Evolutionary conservation across 2,329 filamentous ascomycete genomes (phyloP).

Genomic region (Colletotrichum filicis): DNA sequence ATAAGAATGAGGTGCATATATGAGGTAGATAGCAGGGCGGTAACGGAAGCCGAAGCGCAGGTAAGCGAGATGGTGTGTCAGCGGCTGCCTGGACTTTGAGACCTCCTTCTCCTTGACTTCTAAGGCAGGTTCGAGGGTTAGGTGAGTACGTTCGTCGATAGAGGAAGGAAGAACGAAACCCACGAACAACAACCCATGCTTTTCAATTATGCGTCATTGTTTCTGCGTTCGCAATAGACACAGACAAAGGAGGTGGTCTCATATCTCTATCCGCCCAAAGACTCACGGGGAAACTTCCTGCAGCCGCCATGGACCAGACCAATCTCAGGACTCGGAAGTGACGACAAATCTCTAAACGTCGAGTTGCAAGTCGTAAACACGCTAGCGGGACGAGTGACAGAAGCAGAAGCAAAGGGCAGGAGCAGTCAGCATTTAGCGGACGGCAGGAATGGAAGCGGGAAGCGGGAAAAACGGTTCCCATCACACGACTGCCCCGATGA

Average conservation of each 20-base stretch:
- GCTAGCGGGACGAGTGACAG: not conserved
- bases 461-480: not conserved
- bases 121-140: conserved; percentile 18
- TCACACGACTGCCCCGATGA: not conserved
- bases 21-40: not conserved
- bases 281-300: not conserved
- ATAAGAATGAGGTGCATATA: not conserved
- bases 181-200: not conserved
- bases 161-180: not conserved
- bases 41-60: not conserved
- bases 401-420: not conserved
- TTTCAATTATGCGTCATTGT: not conserved
- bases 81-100: conserved; percentile 21
- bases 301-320: not conserved
- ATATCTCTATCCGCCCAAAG: too few relatives aligned
- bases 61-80: conserved; percentile 27
- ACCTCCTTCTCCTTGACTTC: not conserved
- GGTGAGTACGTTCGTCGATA: not conserved
- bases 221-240: not conserved
- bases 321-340: not conserved
- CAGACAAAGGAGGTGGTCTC: too few relatives aligned
- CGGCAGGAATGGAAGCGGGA: not conserved
- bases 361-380: not conserved
- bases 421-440: conserved; percentile 5
- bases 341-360: not conserved